phyloP scores from a whole-genome alignment of 495 filamentous ascomycete genomes.

The Neohortaea acidophila region DNA sequence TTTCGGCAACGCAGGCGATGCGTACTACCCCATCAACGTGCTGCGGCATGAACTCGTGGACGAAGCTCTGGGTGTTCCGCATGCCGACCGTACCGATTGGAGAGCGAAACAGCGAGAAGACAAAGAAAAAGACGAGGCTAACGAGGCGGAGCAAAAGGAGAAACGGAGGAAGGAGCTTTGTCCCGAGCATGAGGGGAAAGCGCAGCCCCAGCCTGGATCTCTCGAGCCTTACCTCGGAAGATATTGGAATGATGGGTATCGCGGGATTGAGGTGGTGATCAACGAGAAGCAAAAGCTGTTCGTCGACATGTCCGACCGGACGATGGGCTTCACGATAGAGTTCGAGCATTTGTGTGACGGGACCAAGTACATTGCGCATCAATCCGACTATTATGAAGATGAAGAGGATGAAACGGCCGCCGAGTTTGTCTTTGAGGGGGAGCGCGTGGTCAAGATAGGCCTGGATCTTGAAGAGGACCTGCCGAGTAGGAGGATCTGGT shows the following conservation, averaged over 20 bases:
- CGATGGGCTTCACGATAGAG: slow-evolving; percentile 5
- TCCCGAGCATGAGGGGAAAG: neutral
- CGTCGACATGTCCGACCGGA: slow-evolving; percentile 9
- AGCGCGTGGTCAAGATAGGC: slow-evolving; percentile 7
- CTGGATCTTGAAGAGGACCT: slow-evolving; percentile 7
- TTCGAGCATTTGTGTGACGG: slow-evolving; percentile 13
- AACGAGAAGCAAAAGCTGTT: slow-evolving; percentile 9
- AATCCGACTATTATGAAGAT: slow-evolving; percentile 3
- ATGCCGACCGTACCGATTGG: slow-evolving; percentile 6
- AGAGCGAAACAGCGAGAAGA: neutral
- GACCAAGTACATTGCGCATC: slow-evolving; percentile 8
- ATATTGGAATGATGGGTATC: slow-evolving; percentile 10
- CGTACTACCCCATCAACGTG: neutral
- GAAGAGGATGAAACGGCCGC: neutral
- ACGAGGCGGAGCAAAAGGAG: neutral
- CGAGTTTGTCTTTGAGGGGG: slow-evolving; percentile 8
- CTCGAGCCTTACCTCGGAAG: slow-evolving; percentile 4
- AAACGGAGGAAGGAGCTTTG: slow-evolving; percentile 5
- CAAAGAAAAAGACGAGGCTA: slow-evolving; percentile 1
- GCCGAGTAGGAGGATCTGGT: slow-evolving; percentile 8
- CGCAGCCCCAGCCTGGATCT: slow-evolving; percentile 4
- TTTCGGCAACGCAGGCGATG: slow-evolving; percentile 4
- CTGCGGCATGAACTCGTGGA: slow-evolving; percentile 6
- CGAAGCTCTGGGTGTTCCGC: slow-evolving; percentile 1
- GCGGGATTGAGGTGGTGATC: slow-evolving; percentile 3